Evolutionary conservation across 2,329 filamentous ascomycete genomes (phyloP), one percentile per base, ranked within the genome.

Genomic region (Verruconis gallopava): DNA sequence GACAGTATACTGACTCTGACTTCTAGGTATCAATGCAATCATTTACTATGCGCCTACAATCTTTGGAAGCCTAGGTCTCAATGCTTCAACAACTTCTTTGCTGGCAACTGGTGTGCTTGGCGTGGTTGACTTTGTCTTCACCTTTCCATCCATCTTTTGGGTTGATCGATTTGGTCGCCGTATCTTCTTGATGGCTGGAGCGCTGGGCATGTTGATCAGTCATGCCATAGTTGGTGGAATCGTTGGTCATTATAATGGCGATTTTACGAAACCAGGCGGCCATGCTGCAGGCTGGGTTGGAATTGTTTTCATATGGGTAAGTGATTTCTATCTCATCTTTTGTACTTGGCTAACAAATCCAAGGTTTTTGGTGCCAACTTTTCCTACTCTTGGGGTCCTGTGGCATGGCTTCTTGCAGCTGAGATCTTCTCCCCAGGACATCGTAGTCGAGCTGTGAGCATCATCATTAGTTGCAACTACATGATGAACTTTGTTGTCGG

Each of bases 51-150:
- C n/a, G n/a, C n/a, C n/a, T n/a, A n/a, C n/a, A n/a, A n/a, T n/a
- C n/a, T n/a, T n/a, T n/a, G n/a, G n/a, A n/a, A n/a, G n/a, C n/a
- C n/a, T n/a, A n/a, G n/a, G n/a, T n/a, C n/a, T n/a, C n/a, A n/a
- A n/a, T n/a, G n/a, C n/a, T n/a, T n/a, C n/a, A n/a, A n/a, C n/a
- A n/a, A n/a, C n/a, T n/a, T n/a, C n/a, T n/a, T n/a, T n/a, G n/a
- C n/a, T n/a, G n/a, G n/a, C n/a, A n/a, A n/a, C n/a, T n/a, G n/a
- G n/a, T n/a, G n/a, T 73, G 73, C 5, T 75, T 71, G 71, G 59
- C 50, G 65, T 79, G 44, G 75, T 80, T 56, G 78, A 79, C 50
- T 72, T 78, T 0, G 61, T 62, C n/a, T 60, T 77, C 46, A 78
- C 75, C 0, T 56, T 77, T 2, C 72, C 75, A 0, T 73, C 73